A percentile compares a stretch with the other conserved stretches of the same genome.
These are phyloP conservation scores for Yueomyces sp. DNA, from an alignment of 805 yeast species.

Conservation along the genomic window DNA sequence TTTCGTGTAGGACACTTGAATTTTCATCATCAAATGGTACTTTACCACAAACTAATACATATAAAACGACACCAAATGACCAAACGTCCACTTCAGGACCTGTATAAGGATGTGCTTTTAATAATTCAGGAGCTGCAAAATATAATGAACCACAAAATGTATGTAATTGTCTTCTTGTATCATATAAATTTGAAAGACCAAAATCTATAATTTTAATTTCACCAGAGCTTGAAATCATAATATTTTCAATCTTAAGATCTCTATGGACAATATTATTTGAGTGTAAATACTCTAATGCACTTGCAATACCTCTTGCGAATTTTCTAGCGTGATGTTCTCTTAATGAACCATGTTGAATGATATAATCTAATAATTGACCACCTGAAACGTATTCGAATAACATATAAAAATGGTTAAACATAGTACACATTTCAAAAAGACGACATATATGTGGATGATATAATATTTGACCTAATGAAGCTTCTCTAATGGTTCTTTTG, in stretches of 20 bases:
- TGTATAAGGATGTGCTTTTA: slow-evolving; percentile 80
- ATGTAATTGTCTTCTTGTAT: slow-evolving; percentile 56
- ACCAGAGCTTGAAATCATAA: slow-evolving; percentile 85
- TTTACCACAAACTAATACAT: slow-evolving; percentile 91
- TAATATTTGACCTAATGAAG: slow-evolving; percentile 78
- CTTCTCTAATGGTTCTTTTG: slow-evolving; percentile 86
- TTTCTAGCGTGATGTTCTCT: slow-evolving; percentile 90
- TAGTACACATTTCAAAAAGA: slow-evolving; percentile 83
- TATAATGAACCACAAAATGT: slow-evolving; percentile 96
- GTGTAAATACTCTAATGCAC: slow-evolving; percentile 89
- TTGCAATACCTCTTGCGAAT: slow-evolving; percentile 88
- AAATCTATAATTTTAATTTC: slow-evolving; percentile 93
- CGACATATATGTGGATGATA: slow-evolving; percentile 90
- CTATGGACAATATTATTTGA: slow-evolving; percentile 91
- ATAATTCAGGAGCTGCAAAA: slow-evolving; percentile 95
- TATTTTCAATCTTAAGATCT: slow-evolving; percentile 91
- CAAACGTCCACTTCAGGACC: slow-evolving; percentile 98
- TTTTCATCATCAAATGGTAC: slow-evolving; percentile 96
- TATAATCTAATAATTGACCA: slow-evolving; percentile 94
- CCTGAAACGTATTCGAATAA: slow-evolving; percentile 93
- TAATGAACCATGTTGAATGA: slow-evolving; percentile 88
- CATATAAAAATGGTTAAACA: slow-evolving; percentile 96
- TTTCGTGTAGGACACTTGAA: slow-evolving; percentile 83
- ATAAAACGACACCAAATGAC: slow-evolving; percentile 95
- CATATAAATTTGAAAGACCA: slow-evolving; percentile 82